Percentiles rank a stretch among this genome's conserved stretches.
Evolutionary conservation across 257 asterid genomes (phyloP).

Genomic region (Pogostemon cablin): DNA sequence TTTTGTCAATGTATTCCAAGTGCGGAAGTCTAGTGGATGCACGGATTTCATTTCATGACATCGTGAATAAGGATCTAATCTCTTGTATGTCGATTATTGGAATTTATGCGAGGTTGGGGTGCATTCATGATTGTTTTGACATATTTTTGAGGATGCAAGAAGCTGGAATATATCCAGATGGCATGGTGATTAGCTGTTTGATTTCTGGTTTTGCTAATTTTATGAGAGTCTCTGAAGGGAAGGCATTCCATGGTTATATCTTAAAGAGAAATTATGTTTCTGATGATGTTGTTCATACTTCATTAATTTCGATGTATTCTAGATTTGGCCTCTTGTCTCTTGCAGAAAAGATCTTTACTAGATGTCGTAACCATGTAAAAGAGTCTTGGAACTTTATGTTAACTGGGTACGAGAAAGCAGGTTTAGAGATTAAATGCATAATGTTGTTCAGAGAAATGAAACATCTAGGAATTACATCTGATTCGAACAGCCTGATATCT

Average conservation of each 20-base stretch:
- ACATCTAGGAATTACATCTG: conserved; percentile 44
- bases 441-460: conserved; percentile 66
- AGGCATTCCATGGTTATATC: conserved; percentile 69
- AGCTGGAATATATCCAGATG: conserved; percentile 60
- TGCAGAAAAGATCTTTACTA: conserved; percentile 55
- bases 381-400: conserved; percentile 69
- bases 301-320: conserved; percentile 75
- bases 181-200: conserved; percentile 63
- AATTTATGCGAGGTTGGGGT: conserved; percentile 51
- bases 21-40: conserved; percentile 64
- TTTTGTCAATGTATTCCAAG: conserved; percentile 73
- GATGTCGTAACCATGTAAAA: conserved; percentile 37
- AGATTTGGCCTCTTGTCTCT: conserved; percentile 50
- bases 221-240: conserved; percentile 49
- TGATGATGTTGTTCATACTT: conserved; percentile 41
- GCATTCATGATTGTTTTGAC: conserved; percentile 42
- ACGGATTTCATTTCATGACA: conserved; percentile 52
- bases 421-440: conserved; percentile 55
- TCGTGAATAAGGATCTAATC: conserved; percentile 56
- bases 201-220: conserved; percentile 52
- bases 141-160: conserved; percentile 56
- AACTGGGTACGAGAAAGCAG: conserved; percentile 60
- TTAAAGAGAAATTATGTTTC: conserved; percentile 51
- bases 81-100: conserved; percentile 71
- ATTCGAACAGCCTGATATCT: conserved; percentile 51